These are phyloP conservation scores for Verticillium nubilum DNA, from an alignment of 2,329 filamentous ascomycete genomes.

Conservation along the genomic window DNA sequence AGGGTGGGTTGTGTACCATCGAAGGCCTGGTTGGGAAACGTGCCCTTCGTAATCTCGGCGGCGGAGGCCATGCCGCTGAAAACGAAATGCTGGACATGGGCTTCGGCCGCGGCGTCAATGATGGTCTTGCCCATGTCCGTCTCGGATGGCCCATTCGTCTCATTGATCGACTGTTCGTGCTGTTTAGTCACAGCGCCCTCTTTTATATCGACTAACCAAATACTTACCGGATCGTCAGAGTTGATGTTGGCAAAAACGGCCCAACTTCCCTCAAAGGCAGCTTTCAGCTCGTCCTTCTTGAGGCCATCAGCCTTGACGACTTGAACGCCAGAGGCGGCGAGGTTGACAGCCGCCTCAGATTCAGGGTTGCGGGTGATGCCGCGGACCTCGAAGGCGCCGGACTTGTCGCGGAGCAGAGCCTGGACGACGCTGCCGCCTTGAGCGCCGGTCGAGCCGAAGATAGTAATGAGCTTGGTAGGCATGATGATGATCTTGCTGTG, in stretches of 20 bases:
- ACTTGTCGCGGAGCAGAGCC: conserved; percentile 23
- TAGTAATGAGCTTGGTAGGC: conserved; percentile 20
- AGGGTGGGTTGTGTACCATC: conserved; percentile 21
- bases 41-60: conserved; percentile 24
- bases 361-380: conserved; percentile 22
- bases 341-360: conserved; percentile 20
- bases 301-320: conserved; percentile 23
- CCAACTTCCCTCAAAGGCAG: conserved; percentile 24
- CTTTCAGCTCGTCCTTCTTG: conserved; percentile 15
- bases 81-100: conserved; percentile 27
- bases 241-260: conserved; percentile 27
- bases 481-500: conserved; percentile 13
- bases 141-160: conserved; percentile 22
- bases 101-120: conserved; percentile 24
- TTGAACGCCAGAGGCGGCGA: conserved; percentile 20
- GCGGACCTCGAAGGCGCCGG: conserved; percentile 18
- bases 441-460: conserved; percentile 24
- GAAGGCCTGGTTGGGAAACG: conserved; percentile 22
- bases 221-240: conserved; percentile 18
- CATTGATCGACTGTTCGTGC: conserved; percentile 10
- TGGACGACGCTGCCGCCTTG: conserved; percentile 24
- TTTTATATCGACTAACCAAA: neutral
- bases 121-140: conserved; percentile 27
- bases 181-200: neutral
- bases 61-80: conserved; percentile 28